A percentile compares a stretch with the other conserved stretches of the same genome.
Conservation (phyloP, 1,139 yeast genomes). For the Taphrina pruni region DNA sequence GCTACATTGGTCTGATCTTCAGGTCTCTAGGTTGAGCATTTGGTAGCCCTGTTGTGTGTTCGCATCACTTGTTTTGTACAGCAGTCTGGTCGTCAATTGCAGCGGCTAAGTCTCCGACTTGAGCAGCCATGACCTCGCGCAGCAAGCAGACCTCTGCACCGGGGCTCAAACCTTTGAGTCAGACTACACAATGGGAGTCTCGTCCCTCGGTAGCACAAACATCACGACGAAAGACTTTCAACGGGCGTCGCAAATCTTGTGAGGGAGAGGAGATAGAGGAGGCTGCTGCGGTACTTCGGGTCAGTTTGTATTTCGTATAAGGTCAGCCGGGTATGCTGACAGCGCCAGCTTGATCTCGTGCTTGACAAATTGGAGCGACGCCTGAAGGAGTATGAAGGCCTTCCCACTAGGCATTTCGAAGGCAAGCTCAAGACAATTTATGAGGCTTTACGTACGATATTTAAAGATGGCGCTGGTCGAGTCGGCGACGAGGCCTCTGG, state of each 20-base stretch:
- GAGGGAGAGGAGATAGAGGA: conserved; percentile 33
- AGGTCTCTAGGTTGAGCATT: no score
- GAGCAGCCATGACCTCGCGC: background rate
- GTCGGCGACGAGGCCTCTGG: conserved; percentile 36
- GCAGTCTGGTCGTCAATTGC: no score
- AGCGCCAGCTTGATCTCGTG: conserved; percentile 26
- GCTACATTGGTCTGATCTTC: no score
- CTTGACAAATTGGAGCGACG: conserved; percentile 34
- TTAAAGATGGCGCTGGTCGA: conserved; percentile 34
- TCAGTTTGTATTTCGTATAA: background rate
- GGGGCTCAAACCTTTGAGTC: background rate
- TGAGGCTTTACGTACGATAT: conserved; percentile 31
- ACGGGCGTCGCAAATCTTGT: conserved; percentile 22
- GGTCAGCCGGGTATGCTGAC: conserved; percentile 1
- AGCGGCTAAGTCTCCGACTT: background rate
- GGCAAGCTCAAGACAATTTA: conserved; percentile 28
- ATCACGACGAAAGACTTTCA: conserved; percentile 29
- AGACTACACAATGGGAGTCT: background rate
- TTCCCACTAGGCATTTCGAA: conserved; percentile 18
- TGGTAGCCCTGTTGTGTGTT: no score
- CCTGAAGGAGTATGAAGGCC: conserved; percentile 20
- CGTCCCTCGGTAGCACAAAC: conserved; percentile 24
- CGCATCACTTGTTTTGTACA: no score
- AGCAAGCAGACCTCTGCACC: background rate
- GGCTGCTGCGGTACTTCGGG: conserved; percentile 30